Evolutionary conservation across 495 filamentous ascomycete species (phyloP).

Genomic region (Neurospora hispaniola): DNA sequence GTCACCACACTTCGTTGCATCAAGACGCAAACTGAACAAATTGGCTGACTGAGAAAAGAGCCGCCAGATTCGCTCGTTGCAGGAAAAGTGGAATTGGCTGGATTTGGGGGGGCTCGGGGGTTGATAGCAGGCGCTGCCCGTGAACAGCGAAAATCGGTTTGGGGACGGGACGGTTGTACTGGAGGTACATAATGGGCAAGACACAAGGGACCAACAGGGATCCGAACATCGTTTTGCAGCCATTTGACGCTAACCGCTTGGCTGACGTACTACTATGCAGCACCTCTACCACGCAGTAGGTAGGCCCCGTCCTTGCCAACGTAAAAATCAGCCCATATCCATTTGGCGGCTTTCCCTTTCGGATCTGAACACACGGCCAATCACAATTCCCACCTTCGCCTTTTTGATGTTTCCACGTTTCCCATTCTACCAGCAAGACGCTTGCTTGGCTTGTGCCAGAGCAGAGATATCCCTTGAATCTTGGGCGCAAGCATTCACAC

Average conservation of each 20-base stretch:
- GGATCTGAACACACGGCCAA: not conserved
- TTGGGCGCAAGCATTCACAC: not conserved
- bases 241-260: slow-evolving; percentile 11
- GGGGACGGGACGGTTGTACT: not conserved
- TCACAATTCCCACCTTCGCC: not conserved
- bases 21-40: not conserved
- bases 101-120: not conserved
- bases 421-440: not conserved
- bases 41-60: not conserved
- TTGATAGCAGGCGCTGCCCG: not conserved
- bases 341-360: slow-evolving; percentile 1
- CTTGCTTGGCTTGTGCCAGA: not conserved
- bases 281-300: not conserved
- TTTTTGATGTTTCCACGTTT: not conserved
- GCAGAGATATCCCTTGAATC: not conserved
- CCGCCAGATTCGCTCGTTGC: not conserved
- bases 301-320: slow-evolving; percentile 3
- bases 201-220: not conserved
- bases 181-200: slow-evolving; percentile 6
- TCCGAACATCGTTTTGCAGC: not conserved
- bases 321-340: slow-evolving; percentile 10
- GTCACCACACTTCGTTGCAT: not conserved
- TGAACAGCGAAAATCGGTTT: not conserved
- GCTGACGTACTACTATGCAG: not conserved
- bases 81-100: not conserved